Evolutionary conservation across 2,329 filamentous ascomycete genomes (phyloP).

Genomic region (Verticillium longisporum): DNA sequence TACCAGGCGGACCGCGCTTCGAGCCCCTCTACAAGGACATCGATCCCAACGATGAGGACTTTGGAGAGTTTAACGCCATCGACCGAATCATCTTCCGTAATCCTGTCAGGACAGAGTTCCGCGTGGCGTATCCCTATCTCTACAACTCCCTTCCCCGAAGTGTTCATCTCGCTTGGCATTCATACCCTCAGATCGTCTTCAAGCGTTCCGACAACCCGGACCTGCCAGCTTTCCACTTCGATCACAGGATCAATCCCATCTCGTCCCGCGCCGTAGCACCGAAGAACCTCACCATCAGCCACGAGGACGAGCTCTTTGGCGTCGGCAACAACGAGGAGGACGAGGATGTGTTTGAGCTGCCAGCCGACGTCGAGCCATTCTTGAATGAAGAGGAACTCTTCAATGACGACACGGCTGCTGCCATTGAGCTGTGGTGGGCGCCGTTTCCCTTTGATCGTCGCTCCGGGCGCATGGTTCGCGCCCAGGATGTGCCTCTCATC

Average conservation of each 20-base stretch:
- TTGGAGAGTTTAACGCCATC: slow-evolving; percentile 98
- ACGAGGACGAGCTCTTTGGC: slow-evolving; percentile 92
- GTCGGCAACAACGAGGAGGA: slow-evolving; percentile 63
- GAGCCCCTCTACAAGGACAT: slow-evolving; percentile 98
- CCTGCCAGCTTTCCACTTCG: slow-evolving; percentile 94
- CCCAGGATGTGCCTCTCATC: slow-evolving; percentile 91
- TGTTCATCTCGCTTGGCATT: slow-evolving; percentile 90
- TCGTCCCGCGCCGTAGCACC: slow-evolving; percentile 90
- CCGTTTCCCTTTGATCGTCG: slow-evolving; percentile 92
- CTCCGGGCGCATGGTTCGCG: slow-evolving; percentile 92
- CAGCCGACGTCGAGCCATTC: slow-evolving; percentile 76
- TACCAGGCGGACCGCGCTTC: slow-evolving; percentile 94
- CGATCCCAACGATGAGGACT: slow-evolving; percentile 97
- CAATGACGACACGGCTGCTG: slow-evolving; percentile 81
- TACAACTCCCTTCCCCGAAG: slow-evolving; percentile 98
- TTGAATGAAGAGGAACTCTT: slow-evolving; percentile 83
- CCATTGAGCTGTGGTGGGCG: slow-evolving; percentile 96
- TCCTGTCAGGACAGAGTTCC: slow-evolving; percentile 90
- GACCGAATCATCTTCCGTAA: slow-evolving; percentile 98
- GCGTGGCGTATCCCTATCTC: slow-evolving; percentile 87
- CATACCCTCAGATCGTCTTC: slow-evolving; percentile 88
- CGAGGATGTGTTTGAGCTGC: slow-evolving; percentile 80
- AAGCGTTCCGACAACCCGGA: slow-evolving; percentile 80
- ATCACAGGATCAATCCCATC: slow-evolving; percentile 95
- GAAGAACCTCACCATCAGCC: slow-evolving; percentile 85